phyloP scores from a whole-genome alignment of 177 flowering plant species.

The Telopea speciosissima region DNA sequence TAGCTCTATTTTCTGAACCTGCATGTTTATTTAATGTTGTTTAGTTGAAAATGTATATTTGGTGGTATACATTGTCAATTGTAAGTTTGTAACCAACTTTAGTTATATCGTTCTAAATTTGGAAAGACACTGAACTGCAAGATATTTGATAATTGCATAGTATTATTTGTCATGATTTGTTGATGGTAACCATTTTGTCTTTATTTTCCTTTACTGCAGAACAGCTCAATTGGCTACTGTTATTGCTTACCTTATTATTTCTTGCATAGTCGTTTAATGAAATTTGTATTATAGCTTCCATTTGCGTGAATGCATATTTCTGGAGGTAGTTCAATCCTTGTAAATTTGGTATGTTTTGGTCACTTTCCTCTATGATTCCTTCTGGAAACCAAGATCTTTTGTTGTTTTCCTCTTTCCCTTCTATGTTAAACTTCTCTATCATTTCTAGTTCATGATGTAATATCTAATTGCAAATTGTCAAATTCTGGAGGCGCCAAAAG shows the following conservation, averaged over 20 bases:
- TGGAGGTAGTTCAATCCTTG: background rate
- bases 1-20: background rate
- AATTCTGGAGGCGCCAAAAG: background rate
- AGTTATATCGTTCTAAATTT: too few species aligned
- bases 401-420: too few species aligned
- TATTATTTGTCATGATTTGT: constrained; percentile 2
- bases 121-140: too few species aligned
- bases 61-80: too few species aligned
- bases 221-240: background rate
- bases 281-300: background rate
- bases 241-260: background rate
- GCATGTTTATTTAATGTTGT: background rate
- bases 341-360: background rate
- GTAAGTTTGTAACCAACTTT: too few species aligned
- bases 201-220: background rate
- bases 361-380: background rate
- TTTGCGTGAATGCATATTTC: background rate
- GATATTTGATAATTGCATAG: background rate
- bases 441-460: background rate
- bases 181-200: constrained; percentile 9
- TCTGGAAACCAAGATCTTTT: too few species aligned
- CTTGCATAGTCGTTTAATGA: background rate
- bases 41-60: background rate
- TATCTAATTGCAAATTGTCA: background rate
- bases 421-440: background rate